Conservation (phyloP, 2,329 filamentous ascomycete genomes). For the Lachnellula cervina region DNA sequence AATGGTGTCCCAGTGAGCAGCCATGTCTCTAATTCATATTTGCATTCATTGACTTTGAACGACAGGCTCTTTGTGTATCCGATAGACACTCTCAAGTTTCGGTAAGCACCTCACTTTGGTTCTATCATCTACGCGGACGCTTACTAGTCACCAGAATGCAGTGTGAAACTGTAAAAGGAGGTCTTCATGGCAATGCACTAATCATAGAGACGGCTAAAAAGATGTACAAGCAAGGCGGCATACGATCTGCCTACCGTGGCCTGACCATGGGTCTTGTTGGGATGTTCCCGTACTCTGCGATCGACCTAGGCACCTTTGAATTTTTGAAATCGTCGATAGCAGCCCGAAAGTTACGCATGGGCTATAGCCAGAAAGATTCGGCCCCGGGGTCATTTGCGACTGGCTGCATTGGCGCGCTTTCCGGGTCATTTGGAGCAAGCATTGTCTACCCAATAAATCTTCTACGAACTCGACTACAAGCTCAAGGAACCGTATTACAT, state of each 20-base stretch:
- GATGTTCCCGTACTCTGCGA: constrained; percentile 97
- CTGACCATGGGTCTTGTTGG: constrained; percentile 89
- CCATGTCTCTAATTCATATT: neutral
- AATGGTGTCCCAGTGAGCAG: constrained; percentile 82
- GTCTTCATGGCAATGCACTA: constrained; percentile 75
- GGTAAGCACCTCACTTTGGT: constrained; percentile 32
- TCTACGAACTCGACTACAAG: constrained; percentile 84
- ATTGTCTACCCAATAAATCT: constrained; percentile 94
- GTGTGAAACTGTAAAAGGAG: constrained; percentile 86
- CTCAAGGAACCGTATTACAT: constrained; percentile 90
- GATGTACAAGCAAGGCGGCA: constrained; percentile 74
- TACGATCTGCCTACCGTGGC: constrained; percentile 80
- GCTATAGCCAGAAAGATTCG: constrained; percentile 79
- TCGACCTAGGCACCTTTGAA: constrained; percentile 95
- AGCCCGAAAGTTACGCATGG: constrained; percentile 62
- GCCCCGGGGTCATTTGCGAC: constrained; percentile 76
- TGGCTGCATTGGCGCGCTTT: constrained; percentile 83
- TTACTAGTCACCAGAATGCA: constrained; percentile 55
- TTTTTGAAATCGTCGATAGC: constrained; percentile 76
- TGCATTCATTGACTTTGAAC: constrained; percentile 8
- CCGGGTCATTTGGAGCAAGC: constrained; percentile 87
- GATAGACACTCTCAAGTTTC: constrained; percentile 50
- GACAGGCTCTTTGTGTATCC: constrained; percentile 77
- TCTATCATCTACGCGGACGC: neutral
- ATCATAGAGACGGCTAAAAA: constrained; percentile 78